Percentiles rank a stretch among this genome's conserved stretches.
These are phyloP conservation scores for Blastomyces emzantsi DNA, from an alignment of 2,329 filamentous ascomycete species.

Conservation along the genomic window DNA sequence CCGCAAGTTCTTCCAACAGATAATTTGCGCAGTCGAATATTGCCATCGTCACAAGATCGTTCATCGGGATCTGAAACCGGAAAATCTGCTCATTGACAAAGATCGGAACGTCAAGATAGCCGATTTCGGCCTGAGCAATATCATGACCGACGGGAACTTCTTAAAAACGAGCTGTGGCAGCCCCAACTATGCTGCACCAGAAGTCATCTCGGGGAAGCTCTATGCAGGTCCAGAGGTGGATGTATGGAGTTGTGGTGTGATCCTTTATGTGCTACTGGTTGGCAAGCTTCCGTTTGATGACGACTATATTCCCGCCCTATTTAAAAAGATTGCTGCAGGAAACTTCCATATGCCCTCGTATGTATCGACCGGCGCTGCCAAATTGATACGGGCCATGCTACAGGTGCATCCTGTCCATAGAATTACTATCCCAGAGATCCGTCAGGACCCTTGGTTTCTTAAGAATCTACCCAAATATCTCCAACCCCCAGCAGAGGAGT, in stretches of 20 bases:
- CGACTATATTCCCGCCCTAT: constrained; percentile 93
- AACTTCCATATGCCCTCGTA: constrained; percentile 89
- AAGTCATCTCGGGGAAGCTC: constrained; percentile 95
- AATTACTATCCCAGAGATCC: constrained; percentile 88
- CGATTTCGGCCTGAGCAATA: constrained; percentile 97
- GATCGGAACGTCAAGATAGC: constrained; percentile 98
- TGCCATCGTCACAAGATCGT: constrained; percentile 99
- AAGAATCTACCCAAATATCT: constrained; percentile 81
- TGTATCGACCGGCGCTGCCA: constrained; percentile 67
- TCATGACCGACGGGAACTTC: constrained; percentile 99
- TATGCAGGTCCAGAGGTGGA: constrained; percentile 97
- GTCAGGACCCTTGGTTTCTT: constrained; percentile 87
- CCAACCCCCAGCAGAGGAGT: constrained; percentile 79
- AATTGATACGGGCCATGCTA: constrained; percentile 81
- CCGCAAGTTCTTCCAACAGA: constrained; percentile 98
- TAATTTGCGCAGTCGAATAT: constrained; percentile 97
- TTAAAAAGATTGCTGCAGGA: constrained; percentile 94
- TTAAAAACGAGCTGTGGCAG: constrained; percentile 97
- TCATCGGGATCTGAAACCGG: constrained; percentile 92
- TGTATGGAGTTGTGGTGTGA: constrained; percentile 64
- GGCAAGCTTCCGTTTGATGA: constrained; percentile 85
- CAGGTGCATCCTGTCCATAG: constrained; percentile 91
- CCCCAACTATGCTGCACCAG: constrained; percentile 94
- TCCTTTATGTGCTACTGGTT: constrained; percentile 56
- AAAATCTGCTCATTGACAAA: constrained; percentile 91